Base-by-base conservation (phyloP, 176 grass and related monocot species). In the Eragrostis curvula region DNA sequence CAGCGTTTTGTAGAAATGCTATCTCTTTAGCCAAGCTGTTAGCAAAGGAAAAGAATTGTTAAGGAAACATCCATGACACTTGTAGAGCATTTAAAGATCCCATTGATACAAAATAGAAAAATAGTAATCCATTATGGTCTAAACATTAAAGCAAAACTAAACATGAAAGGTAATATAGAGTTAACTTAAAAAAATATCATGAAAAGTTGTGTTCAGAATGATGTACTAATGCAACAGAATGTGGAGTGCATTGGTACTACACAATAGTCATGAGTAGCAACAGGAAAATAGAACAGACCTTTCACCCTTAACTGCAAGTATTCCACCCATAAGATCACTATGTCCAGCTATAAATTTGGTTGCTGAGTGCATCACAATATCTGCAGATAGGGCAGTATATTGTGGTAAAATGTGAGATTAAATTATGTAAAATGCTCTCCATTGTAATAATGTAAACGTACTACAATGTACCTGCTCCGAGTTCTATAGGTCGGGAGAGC, bases 281-380 rank as follows among this genome's bases (percentile, higher is more conserved):
- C 32, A 36, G 4, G 32, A 36, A 36, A 86, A 24, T n/a, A n/a
- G n/a, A 87, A 65, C 82, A 49, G 14, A 98, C 96, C 90, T 95
- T 85, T 95, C 87, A 50, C 92, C 96, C 87, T 95, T 95, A 16
- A 98, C 92, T 73, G 92, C 92, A 88, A 98, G 92, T 71, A 95
- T 95, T 77, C 96, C 96, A 66, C 90, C 96, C 96, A 98, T 98
- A 79, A 98, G 92, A 90, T 98, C 96, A 67, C 96, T 98, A 73
- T 98, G 92, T 42, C 96, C 96, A 53, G 96, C 87, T 84, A 98
- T 87, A 88, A 98, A 98, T 86, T 98, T 98, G 71, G 96, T 98
- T 9, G 92, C 92, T 52, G 96, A 98, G 88, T 98, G 96, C 96
- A 98, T 98, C 43, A 98, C 92, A 65, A 98, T 93, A 98, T 98